Conservation (phyloP, 2,329 filamentous ascomycete genomes). For the Ceratocystiopsis sp. region DNA sequence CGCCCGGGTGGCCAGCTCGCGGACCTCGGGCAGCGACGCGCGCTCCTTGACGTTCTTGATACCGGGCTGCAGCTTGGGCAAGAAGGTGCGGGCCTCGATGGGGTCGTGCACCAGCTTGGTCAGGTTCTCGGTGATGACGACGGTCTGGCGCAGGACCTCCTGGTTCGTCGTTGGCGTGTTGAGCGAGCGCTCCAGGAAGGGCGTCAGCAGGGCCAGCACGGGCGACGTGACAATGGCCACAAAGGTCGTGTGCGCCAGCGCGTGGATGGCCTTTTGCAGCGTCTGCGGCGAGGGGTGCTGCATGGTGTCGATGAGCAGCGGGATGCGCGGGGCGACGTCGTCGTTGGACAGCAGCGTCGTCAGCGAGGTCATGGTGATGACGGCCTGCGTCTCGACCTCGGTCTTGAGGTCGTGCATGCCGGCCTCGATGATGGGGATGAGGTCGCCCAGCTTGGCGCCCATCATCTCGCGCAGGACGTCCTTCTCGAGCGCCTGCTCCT, state of each 20-base stretch:
- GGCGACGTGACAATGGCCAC: slow-evolving; percentile 92
- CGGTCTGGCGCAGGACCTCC: slow-evolving; percentile 87
- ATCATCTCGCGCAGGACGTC: slow-evolving; percentile 80
- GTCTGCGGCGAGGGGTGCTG: slow-evolving; percentile 80
- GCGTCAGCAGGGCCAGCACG: slow-evolving; percentile 83
- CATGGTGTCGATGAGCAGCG: slow-evolving; percentile 85
- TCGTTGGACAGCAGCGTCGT: slow-evolving; percentile 89
- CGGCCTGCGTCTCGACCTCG: slow-evolving; percentile 78
- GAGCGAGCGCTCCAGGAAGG: slow-evolving; percentile 81
- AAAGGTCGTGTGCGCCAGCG: slow-evolving; percentile 94
- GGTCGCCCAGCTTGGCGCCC: slow-evolving; percentile 67
- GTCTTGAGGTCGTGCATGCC: slow-evolving; percentile 95
- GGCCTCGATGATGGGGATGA: slow-evolving; percentile 81
- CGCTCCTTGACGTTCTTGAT: slow-evolving; percentile 76
- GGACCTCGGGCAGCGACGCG: slow-evolving; percentile 85
- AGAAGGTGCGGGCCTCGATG: slow-evolving; percentile 82
- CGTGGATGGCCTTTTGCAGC: slow-evolving; percentile 90
- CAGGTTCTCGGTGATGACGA: slow-evolving; percentile 93
- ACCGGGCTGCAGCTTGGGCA: slow-evolving; percentile 88
- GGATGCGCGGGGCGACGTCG: slow-evolving; percentile 83
- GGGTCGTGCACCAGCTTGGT: slow-evolving; percentile 95
- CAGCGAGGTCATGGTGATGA: slow-evolving; percentile 79
- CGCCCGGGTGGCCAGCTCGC: slow-evolving; percentile 71
- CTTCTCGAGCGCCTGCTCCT: slow-evolving; percentile 74
- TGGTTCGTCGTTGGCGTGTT: slow-evolving; percentile 84